Percentiles rank a stretch among this genome's conserved stretches.
Conservation (phyloP, 75 land plant species). For the Pinus taeda region DNA sequence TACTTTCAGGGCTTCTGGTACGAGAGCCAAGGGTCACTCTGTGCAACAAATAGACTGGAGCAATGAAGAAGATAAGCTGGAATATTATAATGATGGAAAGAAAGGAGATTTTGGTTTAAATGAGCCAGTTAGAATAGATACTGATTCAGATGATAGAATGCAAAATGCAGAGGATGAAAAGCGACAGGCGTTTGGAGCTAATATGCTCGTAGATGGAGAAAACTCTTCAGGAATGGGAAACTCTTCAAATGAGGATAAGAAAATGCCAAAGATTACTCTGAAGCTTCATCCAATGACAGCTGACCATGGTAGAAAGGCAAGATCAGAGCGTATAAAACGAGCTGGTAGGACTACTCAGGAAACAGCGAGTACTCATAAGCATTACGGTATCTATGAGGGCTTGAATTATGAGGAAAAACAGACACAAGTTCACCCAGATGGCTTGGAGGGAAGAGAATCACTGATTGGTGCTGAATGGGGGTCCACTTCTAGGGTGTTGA, state of each 20-base stretch:
- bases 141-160: slow-evolving; percentile 21
- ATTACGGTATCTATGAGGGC: slow-evolving; percentile 2
- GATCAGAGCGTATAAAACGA: slow-evolving; percentile 23
- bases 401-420: slow-evolving; percentile 12
- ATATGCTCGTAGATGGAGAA: slow-evolving; percentile 16
- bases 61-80: slow-evolving; percentile 5
- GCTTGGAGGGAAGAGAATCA: slow-evolving; percentile 11
- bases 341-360: slow-evolving; percentile 8
- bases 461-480: slow-evolving; percentile 23
- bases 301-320: slow-evolving; percentile 17
- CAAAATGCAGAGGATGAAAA: slow-evolving; percentile 42
- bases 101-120: neutral
- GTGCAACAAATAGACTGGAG: slow-evolving; percentile 5
- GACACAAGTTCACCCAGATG: neutral
- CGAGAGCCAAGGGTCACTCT: neutral
- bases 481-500: slow-evolving; percentile 21
- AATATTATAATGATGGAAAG: neutral
- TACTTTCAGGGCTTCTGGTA: slow-evolving; percentile 10
- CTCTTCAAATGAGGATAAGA: slow-evolving; percentile 13
- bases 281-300: slow-evolving; percentile 1
- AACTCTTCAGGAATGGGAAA: slow-evolving; percentile 10
- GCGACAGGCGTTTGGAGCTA: slow-evolving; percentile 24
- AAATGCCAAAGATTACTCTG: slow-evolving; percentile 1
- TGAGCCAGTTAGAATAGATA: neutral
- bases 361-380: neutral